phyloP scores from a whole-genome alignment of 352 stramenopile species.

The Phytophthora chlamydospora region DNA sequence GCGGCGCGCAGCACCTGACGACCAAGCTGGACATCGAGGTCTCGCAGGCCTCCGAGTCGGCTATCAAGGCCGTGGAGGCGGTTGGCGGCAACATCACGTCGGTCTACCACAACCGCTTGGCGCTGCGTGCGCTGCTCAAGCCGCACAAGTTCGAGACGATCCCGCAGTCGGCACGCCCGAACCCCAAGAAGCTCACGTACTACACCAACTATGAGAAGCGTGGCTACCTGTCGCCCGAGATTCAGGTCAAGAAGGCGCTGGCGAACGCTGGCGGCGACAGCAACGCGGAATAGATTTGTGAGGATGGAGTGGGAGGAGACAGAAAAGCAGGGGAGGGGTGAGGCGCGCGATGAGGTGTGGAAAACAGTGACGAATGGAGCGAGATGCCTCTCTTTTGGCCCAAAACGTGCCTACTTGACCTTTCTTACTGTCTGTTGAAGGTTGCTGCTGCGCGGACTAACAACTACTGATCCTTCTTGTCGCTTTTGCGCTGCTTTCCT shows the following conservation, averaged over 20 bases:
- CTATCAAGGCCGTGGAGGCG: constrained; percentile 95
- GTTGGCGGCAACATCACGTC: constrained; percentile 95
- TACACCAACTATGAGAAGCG: constrained; percentile 97
- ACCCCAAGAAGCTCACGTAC: constrained; percentile 96
- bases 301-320: constrained; percentile 14
- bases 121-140: constrained; percentile 93
- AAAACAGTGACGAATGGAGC: constrained; percentile 17
- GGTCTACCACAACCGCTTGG: constrained; percentile 98
- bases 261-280: constrained; percentile 37
- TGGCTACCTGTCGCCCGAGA: constrained; percentile 97
- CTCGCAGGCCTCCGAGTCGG: constrained; percentile 90
- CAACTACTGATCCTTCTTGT: constrained; percentile 26
- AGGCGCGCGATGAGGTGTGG: constrained; percentile 4
- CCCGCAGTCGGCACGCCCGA: constrained; percentile 93
- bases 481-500: constrained; percentile 21
- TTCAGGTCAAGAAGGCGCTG: constrained; percentile 92
- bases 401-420: background rate
- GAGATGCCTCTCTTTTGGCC: constrained; percentile 20
- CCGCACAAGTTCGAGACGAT: constrained; percentile 97
- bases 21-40: constrained; percentile 96
- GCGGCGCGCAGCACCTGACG: constrained; percentile 86
- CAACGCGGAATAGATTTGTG: constrained; percentile 49
- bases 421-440: constrained; percentile 5
- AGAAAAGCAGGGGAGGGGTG: constrained; percentile 15
- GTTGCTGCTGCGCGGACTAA: constrained; percentile 9